Evolutionary conservation across 2,329 filamentous ascomycete genomes (phyloP).

Genomic region (Trichoderma sp.): DNA sequence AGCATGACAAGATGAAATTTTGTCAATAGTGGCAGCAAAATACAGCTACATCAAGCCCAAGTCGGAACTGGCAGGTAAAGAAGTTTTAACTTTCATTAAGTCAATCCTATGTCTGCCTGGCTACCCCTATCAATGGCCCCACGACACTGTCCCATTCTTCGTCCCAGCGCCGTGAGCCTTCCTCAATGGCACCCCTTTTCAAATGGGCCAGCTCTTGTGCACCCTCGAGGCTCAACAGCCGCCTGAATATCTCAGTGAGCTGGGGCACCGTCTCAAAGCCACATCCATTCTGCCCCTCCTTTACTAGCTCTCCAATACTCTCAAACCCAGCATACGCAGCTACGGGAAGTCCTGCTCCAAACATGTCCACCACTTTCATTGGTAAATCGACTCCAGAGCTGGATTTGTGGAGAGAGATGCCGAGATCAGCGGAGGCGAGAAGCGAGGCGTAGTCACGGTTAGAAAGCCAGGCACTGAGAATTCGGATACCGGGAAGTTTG

Average conservation of each 20-base stretch:
- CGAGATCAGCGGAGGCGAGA: slow-evolving; percentile 81
- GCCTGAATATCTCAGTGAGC: slow-evolving; percentile 60
- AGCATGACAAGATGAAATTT: background rate
- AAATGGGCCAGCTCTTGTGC: slow-evolving; percentile 57
- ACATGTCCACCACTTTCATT: slow-evolving; percentile 99
- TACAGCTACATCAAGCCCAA: background rate
- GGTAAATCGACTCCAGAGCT: slow-evolving; percentile 93
- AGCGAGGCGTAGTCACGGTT: slow-evolving; percentile 81
- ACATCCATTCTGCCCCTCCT: slow-evolving; percentile 78
- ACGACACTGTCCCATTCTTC: slow-evolving; percentile 89
- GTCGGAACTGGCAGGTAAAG: background rate
- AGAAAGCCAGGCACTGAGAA: slow-evolving; percentile 81
- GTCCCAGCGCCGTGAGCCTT: slow-evolving; percentile 80
- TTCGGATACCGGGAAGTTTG: slow-evolving; percentile 66
- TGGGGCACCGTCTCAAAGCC: slow-evolving; percentile 75
- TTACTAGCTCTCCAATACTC: slow-evolving; percentile 88
- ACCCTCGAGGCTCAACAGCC: slow-evolving; percentile 58
- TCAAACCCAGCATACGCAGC: slow-evolving; percentile 82
- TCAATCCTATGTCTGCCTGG: slow-evolving; percentile 21
- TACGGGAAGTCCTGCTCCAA: slow-evolving; percentile 88
- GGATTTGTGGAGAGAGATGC: slow-evolving; percentile 87
- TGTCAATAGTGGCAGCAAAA: background rate
- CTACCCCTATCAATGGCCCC: slow-evolving; percentile 63
- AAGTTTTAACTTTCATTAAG: background rate
- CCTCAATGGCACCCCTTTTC: slow-evolving; percentile 67